These are phyloP conservation scores for Creolimax fragrantissima DNA, from an alignment of 78 protist genomes.

Conservation along the genomic window DNA sequence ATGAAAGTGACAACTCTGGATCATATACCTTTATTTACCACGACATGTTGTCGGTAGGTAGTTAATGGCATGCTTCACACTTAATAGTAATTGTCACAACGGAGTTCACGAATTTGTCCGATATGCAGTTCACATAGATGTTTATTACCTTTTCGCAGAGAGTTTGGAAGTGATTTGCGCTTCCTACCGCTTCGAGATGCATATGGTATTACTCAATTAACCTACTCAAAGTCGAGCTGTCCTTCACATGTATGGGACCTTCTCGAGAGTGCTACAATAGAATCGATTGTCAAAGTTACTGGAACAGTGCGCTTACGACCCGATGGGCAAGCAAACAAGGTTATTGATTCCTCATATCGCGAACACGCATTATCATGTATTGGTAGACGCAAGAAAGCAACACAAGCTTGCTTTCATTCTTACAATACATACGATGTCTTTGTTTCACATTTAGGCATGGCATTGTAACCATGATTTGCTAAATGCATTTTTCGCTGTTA, in stretches of 20 bases:
- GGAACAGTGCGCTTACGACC: neutral
- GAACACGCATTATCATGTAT: neutral
- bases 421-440: too few species aligned
- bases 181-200: conserved; percentile 12
- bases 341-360: neutral
- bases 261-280: neutral
- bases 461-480: too few species aligned
- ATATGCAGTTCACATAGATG: neutral
- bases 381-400: too few species aligned
- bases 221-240: neutral
- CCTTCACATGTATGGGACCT: neutral
- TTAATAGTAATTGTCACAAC: neutral
- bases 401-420: too few species aligned
- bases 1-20: neutral
- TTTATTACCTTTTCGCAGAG: neutral
- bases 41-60: neutral
- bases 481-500: too few species aligned
- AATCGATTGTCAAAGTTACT: neutral
- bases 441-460: too few species aligned
- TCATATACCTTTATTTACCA: neutral
- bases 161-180: neutral
- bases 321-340: neutral
- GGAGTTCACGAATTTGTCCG: too few species aligned
- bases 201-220: neutral
- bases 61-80: neutral